Evolutionary conservation across 257 asterid species (phyloP).

Genomic region (Solanum ossicruentum): DNA sequence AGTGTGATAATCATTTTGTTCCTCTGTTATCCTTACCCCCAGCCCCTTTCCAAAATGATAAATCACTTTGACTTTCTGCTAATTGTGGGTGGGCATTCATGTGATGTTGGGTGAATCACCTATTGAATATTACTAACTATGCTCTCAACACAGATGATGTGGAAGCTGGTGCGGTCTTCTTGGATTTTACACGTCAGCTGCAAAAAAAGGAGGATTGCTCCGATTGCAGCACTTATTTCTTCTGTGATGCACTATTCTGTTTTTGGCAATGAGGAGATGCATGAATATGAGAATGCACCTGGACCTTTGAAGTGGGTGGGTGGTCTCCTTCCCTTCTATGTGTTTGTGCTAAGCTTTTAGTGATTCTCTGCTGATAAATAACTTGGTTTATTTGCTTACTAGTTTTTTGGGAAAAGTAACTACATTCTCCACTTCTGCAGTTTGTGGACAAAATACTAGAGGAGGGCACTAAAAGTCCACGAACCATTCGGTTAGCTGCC

Average conservation of each 20-base stretch:
- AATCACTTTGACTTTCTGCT: neutral
- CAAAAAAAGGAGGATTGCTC: constrained; percentile 94
- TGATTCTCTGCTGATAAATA: neutral
- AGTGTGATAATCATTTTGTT: neutral
- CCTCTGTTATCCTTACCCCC: neutral
- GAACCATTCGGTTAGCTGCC: constrained; percentile 91
- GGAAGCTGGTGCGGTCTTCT: constrained; percentile 77
- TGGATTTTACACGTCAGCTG: constrained; percentile 88
- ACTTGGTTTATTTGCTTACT: neutral
- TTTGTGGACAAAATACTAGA: constrained; percentile 75
- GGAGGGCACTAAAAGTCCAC: constrained; percentile 93
- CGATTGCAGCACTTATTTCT: constrained; percentile 89
- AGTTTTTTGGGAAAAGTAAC: neutral
- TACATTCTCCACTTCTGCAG: constrained; percentile 24
- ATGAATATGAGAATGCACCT: constrained; percentile 41
- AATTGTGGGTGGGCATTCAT: neutral
- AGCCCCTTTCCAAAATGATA: neutral
- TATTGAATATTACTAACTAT: neutral
- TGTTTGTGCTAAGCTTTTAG: neutral
- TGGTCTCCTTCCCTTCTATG: constrained; percentile 4
- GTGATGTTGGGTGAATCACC: neutral
- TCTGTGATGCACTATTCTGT: constrained; percentile 73
- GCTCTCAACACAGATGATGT: constrained; percentile 49
- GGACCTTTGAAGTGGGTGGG: constrained; percentile 94
- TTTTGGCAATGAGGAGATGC: constrained; percentile 64